phyloP scores from a whole-genome alignment of 176 grass and related monocot species.

The Musa schizocarpa region DNA sequence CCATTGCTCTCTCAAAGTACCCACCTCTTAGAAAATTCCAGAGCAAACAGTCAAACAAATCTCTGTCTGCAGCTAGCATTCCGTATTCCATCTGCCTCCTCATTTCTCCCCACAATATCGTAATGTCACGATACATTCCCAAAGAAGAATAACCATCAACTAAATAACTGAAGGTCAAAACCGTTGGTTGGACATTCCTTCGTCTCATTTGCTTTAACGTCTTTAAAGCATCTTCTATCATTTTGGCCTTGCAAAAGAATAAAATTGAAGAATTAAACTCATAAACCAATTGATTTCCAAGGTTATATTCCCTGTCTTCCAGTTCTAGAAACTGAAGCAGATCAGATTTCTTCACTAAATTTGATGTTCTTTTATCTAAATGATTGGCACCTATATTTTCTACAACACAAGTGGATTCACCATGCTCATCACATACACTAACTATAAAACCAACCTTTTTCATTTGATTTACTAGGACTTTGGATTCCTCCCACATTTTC shows the following conservation, averaged over 20 bases:
- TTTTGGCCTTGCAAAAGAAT: constrained; percentile 90
- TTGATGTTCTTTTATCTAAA: constrained; percentile 18
- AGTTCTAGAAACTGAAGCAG: constrained; percentile 46
- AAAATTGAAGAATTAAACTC: constrained; percentile 75
- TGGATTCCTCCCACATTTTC: constrained; percentile 49
- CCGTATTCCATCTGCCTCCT: constrained; percentile 50
- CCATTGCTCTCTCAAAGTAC: constrained; percentile 80
- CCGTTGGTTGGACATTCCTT: constrained; percentile 58
- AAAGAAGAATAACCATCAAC: constrained; percentile 62
- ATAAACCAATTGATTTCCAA: constrained; percentile 31
- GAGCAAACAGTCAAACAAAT: constrained; percentile 64
- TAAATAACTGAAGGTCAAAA: constrained; percentile 59
- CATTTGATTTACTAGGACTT: constrained; percentile 57
- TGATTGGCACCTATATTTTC: constrained; percentile 20
- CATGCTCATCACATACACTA: constrained; percentile 23
- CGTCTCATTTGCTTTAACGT: constrained; percentile 77
- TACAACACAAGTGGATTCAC: constrained; percentile 22
- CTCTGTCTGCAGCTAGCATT: constrained; percentile 38
- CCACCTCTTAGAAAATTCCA: constrained; percentile 78
- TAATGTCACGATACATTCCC: constrained; percentile 60
- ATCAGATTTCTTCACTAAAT: constrained; percentile 26
- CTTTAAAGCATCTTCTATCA: constrained; percentile 78
- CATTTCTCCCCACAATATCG: constrained; percentile 90
- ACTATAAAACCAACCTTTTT: constrained; percentile 30
- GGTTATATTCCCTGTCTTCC: constrained; percentile 35